Evolutionary conservation across 1,284 basidiomycete species (phyloP).

Genomic region (Tilletiaria anomala): DNA sequence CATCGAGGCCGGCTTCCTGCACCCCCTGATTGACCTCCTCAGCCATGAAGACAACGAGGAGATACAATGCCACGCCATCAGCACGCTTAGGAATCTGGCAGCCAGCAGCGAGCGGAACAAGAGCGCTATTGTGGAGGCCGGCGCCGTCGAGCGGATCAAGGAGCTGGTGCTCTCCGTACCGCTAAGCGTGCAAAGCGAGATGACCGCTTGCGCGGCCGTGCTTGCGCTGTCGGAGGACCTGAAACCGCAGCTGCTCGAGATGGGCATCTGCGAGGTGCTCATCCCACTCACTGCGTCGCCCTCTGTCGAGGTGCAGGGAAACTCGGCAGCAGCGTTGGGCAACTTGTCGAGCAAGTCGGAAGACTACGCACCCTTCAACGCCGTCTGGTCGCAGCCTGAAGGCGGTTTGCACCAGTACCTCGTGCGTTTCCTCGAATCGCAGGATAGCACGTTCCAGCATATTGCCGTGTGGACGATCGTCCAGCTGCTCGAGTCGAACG

Average conservation of each 20-base stretch:
- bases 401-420: conserved; percentile 93
- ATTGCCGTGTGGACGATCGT: conserved; percentile 93
- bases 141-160: conserved; percentile 95
- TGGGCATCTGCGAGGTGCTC: conserved; percentile 95
- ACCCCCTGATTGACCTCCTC: conserved; percentile 85
- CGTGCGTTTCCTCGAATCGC: conserved; percentile 78
- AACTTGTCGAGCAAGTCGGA: conserved; percentile 86
- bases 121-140: conserved; percentile 91
- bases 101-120: conserved; percentile 98
- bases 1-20: conserved; percentile 93
- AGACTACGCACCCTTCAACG: conserved; percentile 93
- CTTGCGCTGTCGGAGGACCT: conserved; percentile 36
- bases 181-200: conserved; percentile 94
- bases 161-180: conserved; percentile 89
- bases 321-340: conserved; percentile 91
- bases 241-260: conserved; percentile 57
- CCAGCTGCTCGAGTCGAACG: conserved; percentile 83
- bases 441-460: conserved; percentile 99
- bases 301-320: conserved; percentile 96
- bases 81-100: conserved; percentile 87
- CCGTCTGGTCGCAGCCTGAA: conserved; percentile 94
- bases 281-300: conserved; percentile 91
- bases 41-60: conserved; percentile 99
- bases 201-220: conserved; percentile 90
- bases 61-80: conserved; percentile 99